Evolutionary conservation across 805 yeast species (phyloP).

Genomic region (Groenewaldozyma tartarivorans): DNA sequence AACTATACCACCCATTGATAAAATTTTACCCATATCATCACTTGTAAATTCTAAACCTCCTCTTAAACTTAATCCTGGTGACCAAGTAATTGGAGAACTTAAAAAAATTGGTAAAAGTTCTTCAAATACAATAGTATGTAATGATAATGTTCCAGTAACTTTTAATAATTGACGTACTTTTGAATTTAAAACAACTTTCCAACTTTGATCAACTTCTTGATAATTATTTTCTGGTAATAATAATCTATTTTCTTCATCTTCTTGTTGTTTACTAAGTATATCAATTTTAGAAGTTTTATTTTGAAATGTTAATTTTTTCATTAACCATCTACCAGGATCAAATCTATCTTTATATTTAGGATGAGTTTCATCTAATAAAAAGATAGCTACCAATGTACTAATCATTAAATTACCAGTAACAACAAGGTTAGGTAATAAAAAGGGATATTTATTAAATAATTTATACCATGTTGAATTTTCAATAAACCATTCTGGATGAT

Average conservation of each 20-base stretch:
- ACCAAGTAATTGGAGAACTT: conserved; percentile 25
- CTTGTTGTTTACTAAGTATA: not conserved
- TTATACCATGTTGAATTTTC: conserved; percentile 4
- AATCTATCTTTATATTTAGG: conserved; percentile 29
- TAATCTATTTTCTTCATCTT: not conserved
- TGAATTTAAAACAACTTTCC: conserved; percentile 15
- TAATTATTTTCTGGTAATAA: not conserved
- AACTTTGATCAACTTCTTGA: conserved; percentile 19
- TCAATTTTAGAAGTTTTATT: not conserved
- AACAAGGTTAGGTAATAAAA: conserved; percentile 44
- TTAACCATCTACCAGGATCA: conserved; percentile 39
- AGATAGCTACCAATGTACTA: conserved; percentile 32
- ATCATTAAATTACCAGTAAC: conserved; percentile 31
- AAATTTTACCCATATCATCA: conserved; percentile 39
- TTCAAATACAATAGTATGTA: conserved; percentile 40
- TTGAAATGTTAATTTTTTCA: conserved; percentile 26
- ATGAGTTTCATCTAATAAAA: conserved; percentile 49
- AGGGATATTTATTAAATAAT: conserved; percentile 34
- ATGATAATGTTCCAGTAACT: conserved; percentile 25
- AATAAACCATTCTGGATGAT: conserved; percentile 22
- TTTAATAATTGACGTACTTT: conserved; percentile 12
- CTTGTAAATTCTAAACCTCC: conserved; percentile 47
- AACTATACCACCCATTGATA: conserved; percentile 44
- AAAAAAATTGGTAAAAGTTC: conserved; percentile 50
- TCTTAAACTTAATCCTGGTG: conserved; percentile 5